These are phyloP conservation scores for Ceratocystis albifundus DNA, from an alignment of 2,329 filamentous ascomycete species.

Conservation along the genomic window DNA sequence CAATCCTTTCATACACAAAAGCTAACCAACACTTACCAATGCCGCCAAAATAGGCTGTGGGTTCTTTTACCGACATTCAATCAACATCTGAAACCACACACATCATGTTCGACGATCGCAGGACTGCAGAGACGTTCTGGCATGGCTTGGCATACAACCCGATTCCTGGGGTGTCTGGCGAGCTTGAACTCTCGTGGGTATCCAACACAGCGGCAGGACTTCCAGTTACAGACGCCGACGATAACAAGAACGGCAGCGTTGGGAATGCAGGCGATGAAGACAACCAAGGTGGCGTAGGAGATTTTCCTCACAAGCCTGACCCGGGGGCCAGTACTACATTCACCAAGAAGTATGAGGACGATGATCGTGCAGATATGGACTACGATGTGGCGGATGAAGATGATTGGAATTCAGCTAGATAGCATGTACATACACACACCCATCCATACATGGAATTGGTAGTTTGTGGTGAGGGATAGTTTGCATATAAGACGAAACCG, in stretches of 20 bases:
- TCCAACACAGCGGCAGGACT: conserved; percentile 27
- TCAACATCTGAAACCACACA: conserved; percentile 38
- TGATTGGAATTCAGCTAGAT: conserved; percentile 32
- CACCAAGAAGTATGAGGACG: conserved; percentile 26
- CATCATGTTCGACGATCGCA: conserved; percentile 55
- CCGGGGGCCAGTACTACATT: background rate
- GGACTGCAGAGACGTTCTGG: conserved; percentile 59
- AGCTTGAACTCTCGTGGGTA: conserved; percentile 56
- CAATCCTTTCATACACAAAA: background rate
- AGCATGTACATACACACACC: background rate
- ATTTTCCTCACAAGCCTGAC: background rate
- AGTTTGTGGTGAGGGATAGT: background rate
- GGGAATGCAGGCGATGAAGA: conserved; percentile 22
- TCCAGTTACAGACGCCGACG: conserved; percentile 25
- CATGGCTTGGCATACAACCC: conserved; percentile 44
- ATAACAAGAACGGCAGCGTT: conserved; percentile 15
- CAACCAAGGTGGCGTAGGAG: background rate
- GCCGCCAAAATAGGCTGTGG: conserved; percentile 40
- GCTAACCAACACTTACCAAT: background rate
- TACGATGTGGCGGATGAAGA: conserved; percentile 44
- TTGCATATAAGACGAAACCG: no score
- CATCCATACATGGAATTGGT: background rate
- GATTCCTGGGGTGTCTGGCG: conserved; percentile 51
- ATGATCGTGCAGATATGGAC: conserved; percentile 37
- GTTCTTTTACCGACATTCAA: conserved; percentile 50